Evolutionary conservation across 352 stramenopile species (phyloP), one percentile per base, ranked within the genome.

Genomic region (Phytophthora europaea): DNA sequence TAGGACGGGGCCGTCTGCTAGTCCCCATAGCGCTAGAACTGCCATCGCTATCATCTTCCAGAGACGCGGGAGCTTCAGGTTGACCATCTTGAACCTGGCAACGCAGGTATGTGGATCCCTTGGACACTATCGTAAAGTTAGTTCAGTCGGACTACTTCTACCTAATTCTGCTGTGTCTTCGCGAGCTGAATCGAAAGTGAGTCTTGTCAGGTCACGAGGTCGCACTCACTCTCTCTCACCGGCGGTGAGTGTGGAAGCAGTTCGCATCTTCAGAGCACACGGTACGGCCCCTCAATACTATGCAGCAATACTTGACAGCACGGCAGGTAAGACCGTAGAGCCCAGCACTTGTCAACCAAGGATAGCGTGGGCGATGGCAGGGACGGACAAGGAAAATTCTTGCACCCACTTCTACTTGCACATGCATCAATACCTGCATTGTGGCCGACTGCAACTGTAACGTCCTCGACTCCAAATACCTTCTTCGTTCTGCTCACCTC

Each of bases 21-120:
- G 43, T 3, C 67, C 45, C 61, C 54, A 70, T 6, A 75, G 20
- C 5, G 28, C 47, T 20, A 74, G 47, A 23, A 70, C 18, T 22
- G 43, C 10, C 23, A 70, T 43, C 33, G 47, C 34, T 4, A 61
- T 1, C 6, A 61, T 13, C 43, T 70, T 70, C 53, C 33, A 66
- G 6, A 70, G 52, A n/a, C 33, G 43, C 13, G 23, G 53, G 45
- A 59, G 16, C 13, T 50, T 70, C 33, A 31, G 28, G 28, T 60
- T 61, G 53, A 23, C 34, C 67, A 74, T 74, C 23, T 16, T 65
- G 22, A n/a, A 31, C 0, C 31, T 51, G 8, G 47, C 6, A 16
- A 12, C 40, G 40, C 40, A 10, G 40, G 16, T n/a, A 16, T 4
- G 23, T 61, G 20, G n/a, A 22, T 55, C n/a, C 36, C 23, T 64